Evolutionary conservation across 441 rosid species (phyloP), one percentile per base, ranked within the genome.

Genomic region (Kokia cookei): DNA sequence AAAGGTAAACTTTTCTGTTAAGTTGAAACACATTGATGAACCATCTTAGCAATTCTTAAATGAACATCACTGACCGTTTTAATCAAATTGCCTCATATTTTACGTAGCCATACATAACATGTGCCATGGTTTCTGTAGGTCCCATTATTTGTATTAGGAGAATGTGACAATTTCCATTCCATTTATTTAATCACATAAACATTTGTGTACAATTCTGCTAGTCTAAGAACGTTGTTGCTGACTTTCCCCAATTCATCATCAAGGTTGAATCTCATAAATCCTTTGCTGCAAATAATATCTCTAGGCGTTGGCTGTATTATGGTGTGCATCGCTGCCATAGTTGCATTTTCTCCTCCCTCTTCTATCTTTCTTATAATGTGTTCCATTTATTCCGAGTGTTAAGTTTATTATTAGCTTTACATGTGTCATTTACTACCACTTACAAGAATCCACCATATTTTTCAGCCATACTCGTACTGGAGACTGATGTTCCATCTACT

Each of bases 1-100:
- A 69, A 67, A 75, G 71, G 78, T 83, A 71, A 73, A 76, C 53
- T 68, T 51, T 24, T 24, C 5, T 24, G 14, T 43, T 43, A 11
- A 42, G 43, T 59, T 43, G 66, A 24, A 40, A 14, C 27, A 22
- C 27, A 26, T 71, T 35, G 66, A 68, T 68, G 72, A 29, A 9
- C 43, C 5, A 68, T 51, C 45, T 15, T 50, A n/a, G 27, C 15
- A 29, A 2, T 50, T 29, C 45, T 50, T 29, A 69, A 51, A 29
- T 68, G 27, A 29, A 68, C 24, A 5, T 48, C 40, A 50, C 60
- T 4, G 47, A 29, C 59, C 11, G 15, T 15, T 26, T 50, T n/a
- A 68, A 29, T 17, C 47, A 32, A 9, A 45, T n/a, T 68, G 45
- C 47, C 72, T 50, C 71, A 15, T 67, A 67, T 48, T 24, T 67